Evolutionary conservation across 352 stramenopile species (phyloP).

Genomic region (Hyaloperonospora arabidopsidis): DNA sequence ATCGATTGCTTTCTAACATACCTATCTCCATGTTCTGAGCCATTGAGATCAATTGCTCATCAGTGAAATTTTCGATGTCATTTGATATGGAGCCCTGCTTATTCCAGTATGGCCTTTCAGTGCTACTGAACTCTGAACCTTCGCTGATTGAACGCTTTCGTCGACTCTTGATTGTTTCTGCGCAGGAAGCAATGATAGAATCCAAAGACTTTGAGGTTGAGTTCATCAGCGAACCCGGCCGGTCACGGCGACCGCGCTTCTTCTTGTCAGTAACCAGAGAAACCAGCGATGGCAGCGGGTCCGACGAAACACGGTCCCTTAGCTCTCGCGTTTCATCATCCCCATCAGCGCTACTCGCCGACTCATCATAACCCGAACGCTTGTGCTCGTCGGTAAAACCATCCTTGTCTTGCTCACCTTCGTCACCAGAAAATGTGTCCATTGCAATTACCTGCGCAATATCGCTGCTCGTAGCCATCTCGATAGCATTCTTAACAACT

Average conservation of each 20-base stretch:
- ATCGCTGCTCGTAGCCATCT: slow-evolving; percentile 65
- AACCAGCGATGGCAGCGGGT: slow-evolving; percentile 31
- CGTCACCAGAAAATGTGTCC: slow-evolving; percentile 39
- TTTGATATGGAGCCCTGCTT: slow-evolving; percentile 31
- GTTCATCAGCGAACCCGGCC: slow-evolving; percentile 54
- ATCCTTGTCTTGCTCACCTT: slow-evolving; percentile 26
- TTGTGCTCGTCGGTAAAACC: slow-evolving; percentile 11
- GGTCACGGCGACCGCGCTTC: slow-evolving; percentile 32
- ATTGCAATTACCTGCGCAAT: slow-evolving; percentile 61
- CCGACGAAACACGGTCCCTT: slow-evolving; percentile 51
- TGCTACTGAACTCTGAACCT: slow-evolving; percentile 27
- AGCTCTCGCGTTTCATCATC: slow-evolving; percentile 34
- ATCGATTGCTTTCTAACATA: slow-evolving; percentile 37
- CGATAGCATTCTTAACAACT: slow-evolving; percentile 52
- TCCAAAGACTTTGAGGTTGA: slow-evolving; percentile 64
- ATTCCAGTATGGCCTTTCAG: slow-evolving; percentile 24
- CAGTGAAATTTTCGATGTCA: slow-evolving; percentile 69
- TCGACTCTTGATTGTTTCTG: slow-evolving; percentile 38
- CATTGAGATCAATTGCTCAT: slow-evolving; percentile 70
- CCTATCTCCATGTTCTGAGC: slow-evolving; percentile 65
- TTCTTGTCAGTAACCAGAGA: slow-evolving; percentile 29
- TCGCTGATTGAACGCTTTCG: slow-evolving; percentile 55
- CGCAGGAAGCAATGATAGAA: slow-evolving; percentile 52
- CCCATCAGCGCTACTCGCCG: slow-evolving; percentile 23
- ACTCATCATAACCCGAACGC: slow-evolving; percentile 14